Evolutionary conservation across 176 grass and related monocot genomes (phyloP).

Genomic region (Areca catechu): DNA sequence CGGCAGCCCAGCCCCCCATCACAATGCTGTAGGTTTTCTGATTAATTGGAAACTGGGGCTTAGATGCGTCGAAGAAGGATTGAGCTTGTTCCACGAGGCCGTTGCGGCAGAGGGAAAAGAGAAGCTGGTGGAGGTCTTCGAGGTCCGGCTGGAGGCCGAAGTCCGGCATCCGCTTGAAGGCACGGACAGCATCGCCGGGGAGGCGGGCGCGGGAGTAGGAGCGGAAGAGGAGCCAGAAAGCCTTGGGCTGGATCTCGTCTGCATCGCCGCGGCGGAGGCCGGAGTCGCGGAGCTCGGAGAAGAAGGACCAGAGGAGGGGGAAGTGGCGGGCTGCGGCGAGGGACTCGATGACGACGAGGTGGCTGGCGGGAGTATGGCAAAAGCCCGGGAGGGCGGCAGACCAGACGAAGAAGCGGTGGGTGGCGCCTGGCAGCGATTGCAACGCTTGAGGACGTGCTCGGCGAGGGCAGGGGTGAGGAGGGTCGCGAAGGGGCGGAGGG

Average conservation of each 20-base stretch:
- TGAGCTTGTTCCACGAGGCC: constrained; percentile 48
- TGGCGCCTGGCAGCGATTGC: constrained; percentile 38
- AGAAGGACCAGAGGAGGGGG: constrained; percentile 72
- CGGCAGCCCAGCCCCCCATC: constrained; percentile 59
- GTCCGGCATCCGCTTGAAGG: constrained; percentile 46
- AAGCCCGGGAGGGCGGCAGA: constrained; percentile 38
- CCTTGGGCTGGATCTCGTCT: constrained; percentile 15
- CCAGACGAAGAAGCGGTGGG: constrained; percentile 70
- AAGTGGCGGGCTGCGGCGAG: constrained; percentile 49
- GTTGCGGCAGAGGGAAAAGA: constrained; percentile 60
- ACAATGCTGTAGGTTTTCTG: constrained; percentile 71
- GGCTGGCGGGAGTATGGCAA: constrained; percentile 31
- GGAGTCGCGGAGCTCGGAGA: constrained; percentile 41
- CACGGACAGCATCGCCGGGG: constrained; percentile 43
- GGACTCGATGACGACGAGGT: constrained; percentile 44
- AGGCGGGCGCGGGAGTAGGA: constrained; percentile 45
- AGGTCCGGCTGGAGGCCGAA: constrained; percentile 38
- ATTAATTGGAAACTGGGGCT: constrained; percentile 24
- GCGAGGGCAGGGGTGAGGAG: constrained; percentile 37
- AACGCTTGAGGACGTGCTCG: constrained; percentile 52
- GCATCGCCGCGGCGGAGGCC: not conserved
- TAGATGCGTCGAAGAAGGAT: constrained; percentile 41
- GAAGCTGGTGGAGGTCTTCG: constrained; percentile 49
- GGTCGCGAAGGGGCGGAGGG: constrained; percentile 35
- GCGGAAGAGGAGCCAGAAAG: constrained; percentile 78